A percentile compares a stretch with the other conserved stretches of the same genome.
These are phyloP conservation scores for Pseudoneurospora amorphoporcata DNA, from an alignment of 495 filamentous ascomycete species.

Conservation along the genomic window DNA sequence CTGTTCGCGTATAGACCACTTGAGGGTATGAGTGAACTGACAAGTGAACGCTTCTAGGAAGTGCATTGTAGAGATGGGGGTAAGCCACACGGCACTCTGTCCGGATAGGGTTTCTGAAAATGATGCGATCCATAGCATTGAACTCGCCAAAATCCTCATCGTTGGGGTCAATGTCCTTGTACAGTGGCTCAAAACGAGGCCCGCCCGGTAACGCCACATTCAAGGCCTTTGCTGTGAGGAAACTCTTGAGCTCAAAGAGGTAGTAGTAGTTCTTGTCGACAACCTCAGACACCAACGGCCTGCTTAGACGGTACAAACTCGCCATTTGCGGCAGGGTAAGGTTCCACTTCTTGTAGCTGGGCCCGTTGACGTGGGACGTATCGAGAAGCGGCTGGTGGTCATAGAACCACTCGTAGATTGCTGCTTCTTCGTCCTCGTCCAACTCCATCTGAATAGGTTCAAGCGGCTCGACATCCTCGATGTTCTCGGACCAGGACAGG, in stretches of 20 bases:
- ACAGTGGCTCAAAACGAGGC: conserved; percentile 92
- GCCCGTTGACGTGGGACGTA: conserved; percentile 89
- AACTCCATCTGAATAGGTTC: conserved; percentile 99
- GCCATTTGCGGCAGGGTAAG: conserved; percentile 93
- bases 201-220: conserved; percentile 97
- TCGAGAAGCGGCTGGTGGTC: conserved; percentile 88
- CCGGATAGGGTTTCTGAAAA: conserved; percentile 90
- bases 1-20: conserved; percentile 78
- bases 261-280: conserved; percentile 97
- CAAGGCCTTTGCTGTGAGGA: conserved; percentile 91
- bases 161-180: conserved; percentile 98
- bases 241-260: conserved; percentile 93
- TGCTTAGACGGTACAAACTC: conserved; percentile 82
- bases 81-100: conserved; percentile 95
- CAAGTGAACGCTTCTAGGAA: conserved; percentile 87
- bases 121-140: conserved; percentile 98
- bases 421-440: conserved; percentile 85
- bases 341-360: conserved; percentile 96
- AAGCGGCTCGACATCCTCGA: conserved; percentile 94
- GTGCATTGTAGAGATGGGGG: conserved; percentile 91
- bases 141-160: conserved; percentile 99
- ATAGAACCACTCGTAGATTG: conserved; percentile 95
- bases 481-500: conserved; percentile 95
- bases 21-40: conserved; percentile 93
- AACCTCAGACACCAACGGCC: conserved; percentile 81